A percentile compares a stretch with the other conserved stretches of the same genome.
Conservation (phyloP, 768 basidiomycete genomes). For the Trametes cingulata region DNA sequence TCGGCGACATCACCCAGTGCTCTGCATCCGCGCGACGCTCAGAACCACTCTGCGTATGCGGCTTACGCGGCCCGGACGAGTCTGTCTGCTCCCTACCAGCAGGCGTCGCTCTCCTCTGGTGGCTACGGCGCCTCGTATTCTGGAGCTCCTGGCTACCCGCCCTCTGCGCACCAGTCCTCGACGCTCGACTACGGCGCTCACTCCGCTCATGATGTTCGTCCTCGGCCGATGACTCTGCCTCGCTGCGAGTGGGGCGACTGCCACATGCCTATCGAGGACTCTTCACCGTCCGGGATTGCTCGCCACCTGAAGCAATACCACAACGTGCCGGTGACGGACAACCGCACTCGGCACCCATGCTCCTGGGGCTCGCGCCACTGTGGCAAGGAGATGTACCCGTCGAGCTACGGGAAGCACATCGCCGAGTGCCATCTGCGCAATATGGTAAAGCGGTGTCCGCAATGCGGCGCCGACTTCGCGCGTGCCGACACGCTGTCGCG, state of each 20-base stretch:
- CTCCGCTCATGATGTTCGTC: neutral
- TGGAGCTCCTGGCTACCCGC: neutral
- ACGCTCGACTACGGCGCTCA: neutral
- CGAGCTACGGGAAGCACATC: constrained; percentile 25
- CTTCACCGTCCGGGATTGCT: constrained; percentile 18
- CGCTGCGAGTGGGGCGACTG: constrained; percentile 19
- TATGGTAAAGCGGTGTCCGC: constrained; percentile 16
- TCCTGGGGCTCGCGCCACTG: constrained; percentile 14
- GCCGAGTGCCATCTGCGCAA: constrained; percentile 24
- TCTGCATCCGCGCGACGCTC: neutral
- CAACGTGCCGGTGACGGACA: constrained; percentile 16
- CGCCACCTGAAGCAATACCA: constrained; percentile 23
- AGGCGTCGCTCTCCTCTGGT: neutral
- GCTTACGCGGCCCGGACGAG: neutral
- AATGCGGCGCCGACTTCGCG: constrained; percentile 22
- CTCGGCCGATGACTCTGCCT: neutral
- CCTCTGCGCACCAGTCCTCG: neutral
- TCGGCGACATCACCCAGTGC: neutral
- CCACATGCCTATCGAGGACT: constrained; percentile 14
- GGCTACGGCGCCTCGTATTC: neutral
- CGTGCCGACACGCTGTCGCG: constrained; percentile 24
- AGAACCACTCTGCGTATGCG: neutral
- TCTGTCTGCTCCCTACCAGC: neutral
- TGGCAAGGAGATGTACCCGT: constrained; percentile 23
- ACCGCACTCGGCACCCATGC: constrained; percentile 13